Evolutionary conservation across 2,329 filamentous ascomycete species (phyloP), one percentile per base, ranked within the genome.

Genomic region (Penicillium sp.): DNA sequence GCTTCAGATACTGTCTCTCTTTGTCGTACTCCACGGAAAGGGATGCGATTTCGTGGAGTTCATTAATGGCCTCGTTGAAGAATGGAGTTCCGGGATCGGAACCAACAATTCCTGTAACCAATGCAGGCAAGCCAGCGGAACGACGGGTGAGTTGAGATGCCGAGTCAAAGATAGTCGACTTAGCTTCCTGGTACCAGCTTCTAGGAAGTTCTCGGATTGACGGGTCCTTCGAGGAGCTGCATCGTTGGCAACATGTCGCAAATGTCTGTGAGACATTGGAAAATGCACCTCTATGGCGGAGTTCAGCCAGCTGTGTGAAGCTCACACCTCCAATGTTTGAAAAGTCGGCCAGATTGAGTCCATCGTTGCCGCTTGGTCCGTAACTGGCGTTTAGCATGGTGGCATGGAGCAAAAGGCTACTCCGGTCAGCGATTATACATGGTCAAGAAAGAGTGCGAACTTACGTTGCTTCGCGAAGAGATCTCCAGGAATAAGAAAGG

Each of bases 201-300:
- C 82, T 72, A 2, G 92, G 82, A 21, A 89, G 73, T 5, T 60
- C 61, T 15, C 69, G 71, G n/a, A 82, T 70, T 9, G 66, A 62
- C 9, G 74, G 69, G 21, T 82, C 74, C 10, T 74, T 71, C 31
- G 84, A 81, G 50, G 83, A 81, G 9, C 84, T 76, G 64, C 80
- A 84, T 74, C 73, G 86, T 67, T 77, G 87, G 81, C 93, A 97
- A 67, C 92, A 95, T 27, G 84, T 82, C 1, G 86, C 83, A 73
- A 97, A 97, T 0, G 92, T 96, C 52, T 91, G 86, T 0, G 93
- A 90, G 2, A 97, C 94, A 0, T 93, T 93, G 0, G 91, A 94
- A 69, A 97, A 96, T 7, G 94, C 94, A 55, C 94, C 94, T 56
- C 94, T 84, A 72, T 99, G 94, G 40, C 94, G 85, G 31, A 99